Conservation (phyloP, 2,329 filamentous ascomycete genomes). For the Didymella exigua region DNA sequence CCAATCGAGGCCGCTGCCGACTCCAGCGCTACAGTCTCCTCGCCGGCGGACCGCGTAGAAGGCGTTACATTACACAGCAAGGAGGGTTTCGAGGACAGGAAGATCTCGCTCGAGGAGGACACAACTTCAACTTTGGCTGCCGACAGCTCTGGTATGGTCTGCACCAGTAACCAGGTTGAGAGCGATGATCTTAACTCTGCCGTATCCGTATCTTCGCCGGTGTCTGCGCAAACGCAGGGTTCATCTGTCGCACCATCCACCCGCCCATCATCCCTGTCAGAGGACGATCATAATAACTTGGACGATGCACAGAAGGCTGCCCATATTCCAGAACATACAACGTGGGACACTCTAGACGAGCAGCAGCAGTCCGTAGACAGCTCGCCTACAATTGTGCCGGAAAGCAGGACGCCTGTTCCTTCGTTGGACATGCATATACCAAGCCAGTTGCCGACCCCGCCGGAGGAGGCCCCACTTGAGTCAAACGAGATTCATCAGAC, state of each 20-base stretch:
- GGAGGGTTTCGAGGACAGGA: slow-evolving; percentile 19
- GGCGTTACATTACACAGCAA: slow-evolving; percentile 5
- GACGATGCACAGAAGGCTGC: slow-evolving; percentile 27
- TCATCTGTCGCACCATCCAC: slow-evolving; percentile 47
- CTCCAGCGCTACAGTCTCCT: not conserved
- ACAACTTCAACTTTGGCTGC: slow-evolving; percentile 14
- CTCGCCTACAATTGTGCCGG: slow-evolving; percentile 44
- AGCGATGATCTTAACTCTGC: slow-evolving; percentile 44
- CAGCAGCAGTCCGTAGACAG: slow-evolving; percentile 42
- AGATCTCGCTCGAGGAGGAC: slow-evolving; percentile 24
- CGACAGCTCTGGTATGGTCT: slow-evolving; percentile 61
- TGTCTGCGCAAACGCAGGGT: slow-evolving; percentile 47
- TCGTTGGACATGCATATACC: slow-evolving; percentile 26
- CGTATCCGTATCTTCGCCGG: slow-evolving; percentile 45
- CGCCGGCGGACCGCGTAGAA: slow-evolving; percentile 3
- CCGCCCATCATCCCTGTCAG: slow-evolving; percentile 48
- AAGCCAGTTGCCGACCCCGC: slow-evolving; percentile 21
- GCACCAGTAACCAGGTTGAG: slow-evolving; percentile 50
- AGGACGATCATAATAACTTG: slow-evolving; percentile 38
- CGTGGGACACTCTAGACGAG: slow-evolving; percentile 32
- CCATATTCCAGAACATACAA: slow-evolving; percentile 19
- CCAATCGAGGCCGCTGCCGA: not conserved
- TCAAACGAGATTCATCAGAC: slow-evolving; percentile 15
- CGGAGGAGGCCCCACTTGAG: slow-evolving; percentile 17
- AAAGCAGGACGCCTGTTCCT: slow-evolving; percentile 33